Percentiles rank a stretch among this genome's conserved stretches.
These are phyloP conservation scores for Botryosphaeria dothidea DNA, from an alignment of 2,329 filamentous ascomycete species.

Conservation along the genomic window DNA sequence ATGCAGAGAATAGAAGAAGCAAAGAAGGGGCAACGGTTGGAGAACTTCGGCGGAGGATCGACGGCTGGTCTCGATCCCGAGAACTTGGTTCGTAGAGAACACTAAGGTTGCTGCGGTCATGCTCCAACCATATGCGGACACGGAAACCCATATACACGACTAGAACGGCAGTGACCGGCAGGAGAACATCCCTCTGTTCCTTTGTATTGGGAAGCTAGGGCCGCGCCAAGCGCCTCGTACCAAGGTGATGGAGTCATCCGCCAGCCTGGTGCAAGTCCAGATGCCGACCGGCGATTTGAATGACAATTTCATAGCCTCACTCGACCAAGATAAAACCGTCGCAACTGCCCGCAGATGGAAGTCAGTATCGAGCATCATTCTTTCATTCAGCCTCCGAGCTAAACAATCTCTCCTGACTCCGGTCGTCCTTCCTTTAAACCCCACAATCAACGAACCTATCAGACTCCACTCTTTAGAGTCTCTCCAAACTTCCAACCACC, in stretches of 20 bases:
- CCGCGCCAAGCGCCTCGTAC: not conserved
- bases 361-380: not conserved
- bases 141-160: not conserved
- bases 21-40: no score
- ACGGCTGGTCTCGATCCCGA: no score
- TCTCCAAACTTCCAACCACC: not conserved
- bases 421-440: constrained; percentile 2
- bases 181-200: not conserved
- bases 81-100: not conserved
- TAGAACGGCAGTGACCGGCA: not conserved
- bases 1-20: no score
- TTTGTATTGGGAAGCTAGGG: not conserved
- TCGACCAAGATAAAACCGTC: not conserved
- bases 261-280: not conserved
- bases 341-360: not conserved
- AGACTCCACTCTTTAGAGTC: not conserved
- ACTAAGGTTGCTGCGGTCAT: not conserved
- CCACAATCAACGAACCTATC: not conserved
- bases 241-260: not conserved
- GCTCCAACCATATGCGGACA: not conserved
- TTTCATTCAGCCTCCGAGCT: not conserved
- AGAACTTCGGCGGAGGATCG: no score
- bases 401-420: not conserved
- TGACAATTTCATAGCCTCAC: not conserved
- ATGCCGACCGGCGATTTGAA: not conserved